Evolutionary conservation across 768 basidiomycete genomes (phyloP), one percentile per base, ranked within the genome.

Genomic region (Clitopilus hobsonii): DNA sequence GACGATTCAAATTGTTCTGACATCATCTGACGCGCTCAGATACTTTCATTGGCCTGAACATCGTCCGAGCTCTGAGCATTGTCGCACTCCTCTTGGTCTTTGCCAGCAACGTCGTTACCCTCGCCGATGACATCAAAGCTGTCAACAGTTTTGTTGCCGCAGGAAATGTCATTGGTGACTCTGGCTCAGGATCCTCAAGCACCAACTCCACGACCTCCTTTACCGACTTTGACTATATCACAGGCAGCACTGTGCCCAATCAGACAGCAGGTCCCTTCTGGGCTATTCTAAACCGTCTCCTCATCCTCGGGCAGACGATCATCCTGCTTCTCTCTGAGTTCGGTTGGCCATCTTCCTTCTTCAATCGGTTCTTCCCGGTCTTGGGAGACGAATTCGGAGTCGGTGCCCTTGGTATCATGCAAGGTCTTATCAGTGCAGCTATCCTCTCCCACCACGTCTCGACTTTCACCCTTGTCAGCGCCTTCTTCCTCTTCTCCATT

Each of bases 231-330:
- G 20, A 20, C 41, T 47, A 13, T 11, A 58, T 54, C 54, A 82
- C 73, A 59, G 88, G 83, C 55, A 90, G 86, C 68, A 91, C 91
- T 2, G 91, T 97, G 4, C 94, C 94, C 3, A 91, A 92, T 69
- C 93, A 96, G 67, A 81, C 90, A 26, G 94, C 90, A 18, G 94
- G 94, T 24, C 81, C 83, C 7, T 96, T 97, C 72, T 97, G 93
- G 90, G 89, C 91, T 4, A 85, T 96, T 58, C 74, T 95, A 58
- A 91, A 92, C 70, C 79, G 91, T 56, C 78, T 96, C 54, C 81
- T 96, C 68, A 91, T 96, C 68, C 83, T 94, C 58, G 85, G 89
- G 69, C 89, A 94, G 74, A 81, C 87, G 57, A 68, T 94, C 63
- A 76, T 92, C 27, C 84, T 96, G 63, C 70, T 94, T 58, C 69